Conservation (phyloP, 2,329 filamentous ascomycete genomes). For the Colletotrichum sp. region DNA sequence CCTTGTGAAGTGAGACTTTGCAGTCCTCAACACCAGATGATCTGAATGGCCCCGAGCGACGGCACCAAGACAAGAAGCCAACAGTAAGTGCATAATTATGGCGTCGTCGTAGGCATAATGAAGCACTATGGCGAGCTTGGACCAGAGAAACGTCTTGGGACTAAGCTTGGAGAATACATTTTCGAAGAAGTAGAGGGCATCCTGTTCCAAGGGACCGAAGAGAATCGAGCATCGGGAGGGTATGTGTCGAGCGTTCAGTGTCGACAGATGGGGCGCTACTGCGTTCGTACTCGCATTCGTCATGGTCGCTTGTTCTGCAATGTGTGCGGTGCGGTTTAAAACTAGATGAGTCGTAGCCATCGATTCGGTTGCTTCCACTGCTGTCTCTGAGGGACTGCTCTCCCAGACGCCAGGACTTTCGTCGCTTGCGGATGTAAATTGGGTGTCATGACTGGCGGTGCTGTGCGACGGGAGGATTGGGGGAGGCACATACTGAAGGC, state of each 20-base stretch:
- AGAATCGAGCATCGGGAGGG: not conserved
- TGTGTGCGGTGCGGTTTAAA: not conserved
- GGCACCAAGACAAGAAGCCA: not conserved
- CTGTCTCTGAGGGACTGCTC: not conserved
- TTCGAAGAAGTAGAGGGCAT: not conserved
- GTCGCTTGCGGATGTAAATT: not conserved
- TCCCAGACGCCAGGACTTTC: accelerated
- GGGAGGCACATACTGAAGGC: not conserved
- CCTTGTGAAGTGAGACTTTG: not conserved
- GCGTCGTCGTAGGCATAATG: not conserved
- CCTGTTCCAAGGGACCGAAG: not conserved
- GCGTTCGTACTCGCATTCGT: not conserved
- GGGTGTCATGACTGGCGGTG: not conserved
- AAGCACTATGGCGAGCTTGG: not conserved
- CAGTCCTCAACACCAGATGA: not conserved
- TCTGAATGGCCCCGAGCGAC: not conserved
- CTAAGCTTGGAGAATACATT: not conserved
- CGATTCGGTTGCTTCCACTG: not conserved
- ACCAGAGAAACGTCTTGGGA: not conserved
- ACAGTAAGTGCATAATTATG: not conserved
- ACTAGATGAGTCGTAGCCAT: not conserved
- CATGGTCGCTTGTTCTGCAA: not conserved
- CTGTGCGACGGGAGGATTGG: not conserved
- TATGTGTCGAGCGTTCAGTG: not conserved
- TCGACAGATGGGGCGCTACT: not conserved